Percentiles rank a stretch among this genome's conserved stretches.
Evolutionary conservation across 768 basidiomycete species (phyloP).

Genomic region (Trametes cinnabarina): DNA sequence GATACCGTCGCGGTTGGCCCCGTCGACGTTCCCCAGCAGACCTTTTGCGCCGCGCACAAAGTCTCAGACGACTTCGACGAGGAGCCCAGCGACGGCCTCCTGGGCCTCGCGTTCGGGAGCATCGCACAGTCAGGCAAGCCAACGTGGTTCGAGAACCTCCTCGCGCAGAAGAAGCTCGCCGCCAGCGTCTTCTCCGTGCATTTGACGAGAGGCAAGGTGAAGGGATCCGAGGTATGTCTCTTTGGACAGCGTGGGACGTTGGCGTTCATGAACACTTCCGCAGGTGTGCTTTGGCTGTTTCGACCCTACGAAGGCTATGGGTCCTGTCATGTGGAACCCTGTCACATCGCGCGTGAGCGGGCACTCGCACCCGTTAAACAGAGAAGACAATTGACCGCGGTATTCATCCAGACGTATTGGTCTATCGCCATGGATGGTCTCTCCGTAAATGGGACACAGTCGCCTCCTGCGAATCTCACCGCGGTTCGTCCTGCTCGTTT

Average conservation of each 20-base stretch:
- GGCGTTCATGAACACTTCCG: not conserved
- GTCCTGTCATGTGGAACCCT: conserved; percentile 38
- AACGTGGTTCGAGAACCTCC: conserved; percentile 67
- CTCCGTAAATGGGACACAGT: conserved; percentile 30
- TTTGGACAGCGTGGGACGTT: not conserved
- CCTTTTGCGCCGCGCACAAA: conserved; percentile 51
- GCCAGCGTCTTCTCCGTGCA: conserved; percentile 59
- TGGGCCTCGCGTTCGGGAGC: conserved; percentile 61
- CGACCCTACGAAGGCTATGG: conserved; percentile 37
- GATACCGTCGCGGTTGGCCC: conserved; percentile 52
- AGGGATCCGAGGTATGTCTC: conserved; percentile 47
- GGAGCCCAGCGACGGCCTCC: conserved; percentile 54
- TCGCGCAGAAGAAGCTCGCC: conserved; percentile 39
- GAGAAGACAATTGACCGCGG: no score
- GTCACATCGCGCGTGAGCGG: conserved; percentile 34
- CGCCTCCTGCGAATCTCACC: conserved; percentile 26
- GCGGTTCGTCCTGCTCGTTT: conserved; percentile 35
- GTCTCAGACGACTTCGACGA: conserved; percentile 49
- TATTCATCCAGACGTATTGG: conserved; percentile 43
- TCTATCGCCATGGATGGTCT: conserved; percentile 48
- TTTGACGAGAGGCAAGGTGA: conserved; percentile 39
- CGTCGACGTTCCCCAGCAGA: conserved; percentile 45
- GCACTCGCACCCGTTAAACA: no score
- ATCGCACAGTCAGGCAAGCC: conserved; percentile 46
- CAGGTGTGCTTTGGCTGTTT: conserved; percentile 45